Evolutionary conservation across 208 protist species (phyloP), one percentile per base, ranked within the genome.

Genomic region (Porcisia deanei): DNA sequence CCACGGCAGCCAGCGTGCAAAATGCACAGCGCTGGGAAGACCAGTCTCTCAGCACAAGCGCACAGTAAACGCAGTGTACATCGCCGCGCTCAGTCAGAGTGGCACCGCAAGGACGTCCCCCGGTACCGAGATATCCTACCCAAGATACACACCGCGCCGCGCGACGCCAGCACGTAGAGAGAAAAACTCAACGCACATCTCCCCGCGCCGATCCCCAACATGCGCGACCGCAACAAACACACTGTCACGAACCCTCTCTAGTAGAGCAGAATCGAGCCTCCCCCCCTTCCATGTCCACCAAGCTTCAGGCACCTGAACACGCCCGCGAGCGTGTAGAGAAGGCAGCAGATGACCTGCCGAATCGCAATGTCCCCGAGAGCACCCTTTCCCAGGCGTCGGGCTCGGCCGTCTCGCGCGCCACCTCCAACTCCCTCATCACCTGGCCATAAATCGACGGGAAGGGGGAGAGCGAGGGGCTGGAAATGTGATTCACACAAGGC

Each of bases 291-390:
- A 34, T 81, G 77, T 18, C 81, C 71, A 47, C 88, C 89, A 76
- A 96, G 94, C 66, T 96, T 90, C 8, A 88, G 64, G 84, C 95
- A 94, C 54, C 91, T 91, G 55, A 94, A 94, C 68, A 94, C 45
- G 59, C 92, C 94, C 4, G 90, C 82, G 52, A 96, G 52, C 61
- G 91, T 76, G 84, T 96, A 96, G 45, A 96, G 74, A 43, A 83
- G 64, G 73, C 79, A 87, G 82, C 91, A 96, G 37, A 93, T 53
- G 25, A 71, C 68, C 83, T 91, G 91, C 65, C 86, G 87, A n/a
- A 86, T 73, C n/a, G 79, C 79, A 16, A 85, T 85, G 71, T 91
- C 77, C 18, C 54, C 22, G 90, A 89, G 70, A 96, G 83, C 41
- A 81, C 81, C 47, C 47, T 52, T 52, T 52, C 47, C 52, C 54